Evolutionary conservation across 495 filamentous ascomycete genomes (phyloP).

Genomic region (Xylaria castorea): DNA sequence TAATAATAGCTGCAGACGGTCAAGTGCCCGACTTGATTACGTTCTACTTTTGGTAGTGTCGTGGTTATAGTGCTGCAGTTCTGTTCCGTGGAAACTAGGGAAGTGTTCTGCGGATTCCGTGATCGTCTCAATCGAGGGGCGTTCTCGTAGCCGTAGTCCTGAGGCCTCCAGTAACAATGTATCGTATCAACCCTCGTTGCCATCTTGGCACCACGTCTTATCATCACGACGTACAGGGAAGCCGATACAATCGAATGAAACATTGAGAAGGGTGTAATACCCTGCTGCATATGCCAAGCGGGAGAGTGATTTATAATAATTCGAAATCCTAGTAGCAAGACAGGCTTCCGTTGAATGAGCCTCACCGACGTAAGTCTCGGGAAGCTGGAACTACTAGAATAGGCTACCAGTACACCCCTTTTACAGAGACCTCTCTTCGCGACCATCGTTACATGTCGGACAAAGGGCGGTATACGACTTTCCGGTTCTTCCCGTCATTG

Average conservation of each 20-base stretch:
- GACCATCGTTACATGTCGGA: slow-evolving; percentile 11
- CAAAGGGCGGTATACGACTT: background rate
- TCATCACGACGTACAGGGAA: background rate
- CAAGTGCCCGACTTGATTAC: too few species aligned
- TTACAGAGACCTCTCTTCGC: background rate
- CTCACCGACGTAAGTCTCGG: background rate
- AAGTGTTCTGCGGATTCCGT: background rate
- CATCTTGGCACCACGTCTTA: slow-evolving; percentile 6
- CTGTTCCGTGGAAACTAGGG: too few species aligned
- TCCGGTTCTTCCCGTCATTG: background rate
- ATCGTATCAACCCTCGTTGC: background rate
- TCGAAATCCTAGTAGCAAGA: background rate
- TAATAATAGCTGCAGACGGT: too few species aligned
- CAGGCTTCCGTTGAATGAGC: background rate
- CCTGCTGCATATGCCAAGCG: slow-evolving; percentile 16
- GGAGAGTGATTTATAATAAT: background rate
- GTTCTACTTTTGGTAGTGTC: too few species aligned
- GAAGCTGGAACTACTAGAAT: background rate
- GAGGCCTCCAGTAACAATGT: slow-evolving; percentile 4
- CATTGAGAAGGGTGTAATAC: background rate
- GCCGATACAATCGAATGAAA: background rate
- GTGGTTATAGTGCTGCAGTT: too few species aligned
- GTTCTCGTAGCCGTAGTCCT: background rate
- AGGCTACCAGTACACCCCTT: background rate
- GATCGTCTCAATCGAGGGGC: background rate